Conservation (phyloP, 164 flowering plant genomes). For the Pachysandra terminalis region DNA sequence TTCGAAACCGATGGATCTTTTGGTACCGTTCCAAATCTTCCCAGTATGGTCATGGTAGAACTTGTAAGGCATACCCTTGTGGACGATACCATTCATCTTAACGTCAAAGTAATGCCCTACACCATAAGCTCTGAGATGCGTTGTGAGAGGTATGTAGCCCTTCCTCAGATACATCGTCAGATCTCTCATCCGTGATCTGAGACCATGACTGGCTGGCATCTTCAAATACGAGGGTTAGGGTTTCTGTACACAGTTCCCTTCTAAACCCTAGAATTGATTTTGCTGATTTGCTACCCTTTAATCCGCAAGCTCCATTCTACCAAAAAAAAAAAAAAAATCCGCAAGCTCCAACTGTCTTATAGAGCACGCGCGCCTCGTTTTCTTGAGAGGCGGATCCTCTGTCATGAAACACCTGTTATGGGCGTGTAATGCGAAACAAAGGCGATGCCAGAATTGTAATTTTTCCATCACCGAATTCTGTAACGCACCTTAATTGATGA, state of each 20-base stretch:
- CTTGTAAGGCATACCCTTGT: slow-evolving; percentile 92
- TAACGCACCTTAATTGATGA: too few species aligned
- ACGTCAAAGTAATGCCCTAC: slow-evolving; percentile 70
- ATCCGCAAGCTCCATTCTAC: too few species aligned
- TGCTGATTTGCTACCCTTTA: background rate
- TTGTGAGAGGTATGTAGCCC: slow-evolving; percentile 58
- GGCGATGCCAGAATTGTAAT: too few species aligned
- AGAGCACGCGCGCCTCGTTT: too few species aligned
- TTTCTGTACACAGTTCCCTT: background rate
- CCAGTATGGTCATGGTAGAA: slow-evolving; percentile 90
- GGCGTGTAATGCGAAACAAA: too few species aligned
- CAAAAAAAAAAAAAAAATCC: too few species aligned
- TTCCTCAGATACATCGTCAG: slow-evolving; percentile 50
- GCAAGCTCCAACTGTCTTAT: too few species aligned
- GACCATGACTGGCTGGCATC: slow-evolving; percentile 82
- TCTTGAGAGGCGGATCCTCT: too few species aligned
- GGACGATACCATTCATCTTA: slow-evolving; percentile 74
- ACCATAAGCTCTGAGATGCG: slow-evolving; percentile 51
- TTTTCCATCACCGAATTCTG: too few species aligned
- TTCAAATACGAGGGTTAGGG: background rate
- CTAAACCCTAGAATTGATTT: background rate
- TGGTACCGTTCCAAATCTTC: slow-evolving; percentile 81
- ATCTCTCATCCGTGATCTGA: slow-evolving; percentile 68
- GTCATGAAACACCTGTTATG: too few species aligned
- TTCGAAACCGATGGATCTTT: slow-evolving; percentile 81